Evolutionary conservation across 345 rosid genomes (phyloP), one percentile per base, ranked within the genome.

Genomic region (Schrenkiella parvula): DNA sequence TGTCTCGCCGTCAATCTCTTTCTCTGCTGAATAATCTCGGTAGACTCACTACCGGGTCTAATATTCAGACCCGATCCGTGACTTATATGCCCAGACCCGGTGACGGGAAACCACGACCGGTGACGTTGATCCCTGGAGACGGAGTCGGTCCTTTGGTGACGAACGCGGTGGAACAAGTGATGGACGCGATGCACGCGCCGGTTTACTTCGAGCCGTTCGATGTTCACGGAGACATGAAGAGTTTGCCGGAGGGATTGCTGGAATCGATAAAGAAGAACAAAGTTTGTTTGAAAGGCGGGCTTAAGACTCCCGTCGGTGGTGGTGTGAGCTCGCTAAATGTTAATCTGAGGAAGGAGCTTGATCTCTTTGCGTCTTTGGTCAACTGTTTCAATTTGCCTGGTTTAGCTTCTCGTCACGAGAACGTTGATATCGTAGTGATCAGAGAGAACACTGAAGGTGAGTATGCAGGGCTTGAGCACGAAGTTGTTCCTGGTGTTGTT

Each of bases 71-170:
- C 68, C 95, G 98, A 83, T 84, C 91, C 61, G 90, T 93, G 26
- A 93, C 98, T 65, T 93, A 93, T 85, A 93, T 93, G 97, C 98
- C 98, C 4, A 87, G 98, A 7, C 98, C 98, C 15, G 98, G 98
- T 0, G 98, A 91, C 76, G 96, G 95, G 0, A 76, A 86, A 0
- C 99, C 96, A 2, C 86, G 95, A 22, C 66, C 88, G 1, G 96
- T 95, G 31, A 95, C 99, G 5, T 68, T 95, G 71, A 84, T 95
- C 55, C 95, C 97, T 4, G 99, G 99, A 0, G 99, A 95, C 54
- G 99, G 99, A 57, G 79, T 91, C 46, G 99, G 99, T 1, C 99
- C 97, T 3, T 73, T 91, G n/a, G 97, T 89, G 8, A 91, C 99
- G 7, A 89, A 86, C 39, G 91, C 95, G 7, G 97, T 95, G 13